Evolutionary conservation across 495 filamentous ascomycete species (phyloP).

Genomic region (Echria macrotheca): DNA sequence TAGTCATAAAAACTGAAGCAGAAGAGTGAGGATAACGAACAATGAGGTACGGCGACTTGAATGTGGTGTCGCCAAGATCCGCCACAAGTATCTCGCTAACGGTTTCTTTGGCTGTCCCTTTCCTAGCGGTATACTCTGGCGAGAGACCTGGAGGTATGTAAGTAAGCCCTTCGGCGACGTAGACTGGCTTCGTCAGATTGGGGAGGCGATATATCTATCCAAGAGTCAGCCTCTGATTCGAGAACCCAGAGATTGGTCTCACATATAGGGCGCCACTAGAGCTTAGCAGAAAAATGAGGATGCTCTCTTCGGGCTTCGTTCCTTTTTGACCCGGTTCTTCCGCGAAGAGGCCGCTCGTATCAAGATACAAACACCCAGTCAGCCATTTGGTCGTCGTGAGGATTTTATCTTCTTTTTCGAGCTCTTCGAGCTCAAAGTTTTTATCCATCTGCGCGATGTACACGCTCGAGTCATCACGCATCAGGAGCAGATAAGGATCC

Average conservation of each 20-base stretch:
- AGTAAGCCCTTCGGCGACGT: constrained; percentile 63
- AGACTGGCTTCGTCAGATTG: constrained; percentile 55
- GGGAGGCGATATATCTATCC: constrained; percentile 57
- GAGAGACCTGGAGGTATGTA: constrained; percentile 74
- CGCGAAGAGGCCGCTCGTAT: constrained; percentile 53
- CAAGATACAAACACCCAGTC: constrained; percentile 73
- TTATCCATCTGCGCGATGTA: constrained; percentile 70
- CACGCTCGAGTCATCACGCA: constrained; percentile 74
- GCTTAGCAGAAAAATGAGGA: constrained; percentile 71
- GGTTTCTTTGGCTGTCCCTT: constrained; percentile 62
- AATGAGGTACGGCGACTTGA: constrained; percentile 72
- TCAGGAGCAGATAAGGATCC: constrained; percentile 81
- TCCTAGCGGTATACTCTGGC: constrained; percentile 58
- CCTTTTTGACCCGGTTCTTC: constrained; percentile 37
- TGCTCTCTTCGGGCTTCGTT: constrained; percentile 38
- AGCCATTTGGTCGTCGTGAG: constrained; percentile 63
- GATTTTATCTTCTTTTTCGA: constrained; percentile 52
- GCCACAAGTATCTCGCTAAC: constrained; percentile 74
- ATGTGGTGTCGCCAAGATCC: constrained; percentile 70
- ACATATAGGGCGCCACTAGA: constrained; percentile 68
- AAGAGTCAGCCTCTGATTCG: background rate
- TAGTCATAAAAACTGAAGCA: background rate
- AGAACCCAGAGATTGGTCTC: constrained; percentile 23
- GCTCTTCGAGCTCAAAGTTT: constrained; percentile 78
- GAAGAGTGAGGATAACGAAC: constrained; percentile 34